Base-by-base conservation (phyloP, 164 flowering plant genomes). In the Aristolochia fimbriata region DNA sequence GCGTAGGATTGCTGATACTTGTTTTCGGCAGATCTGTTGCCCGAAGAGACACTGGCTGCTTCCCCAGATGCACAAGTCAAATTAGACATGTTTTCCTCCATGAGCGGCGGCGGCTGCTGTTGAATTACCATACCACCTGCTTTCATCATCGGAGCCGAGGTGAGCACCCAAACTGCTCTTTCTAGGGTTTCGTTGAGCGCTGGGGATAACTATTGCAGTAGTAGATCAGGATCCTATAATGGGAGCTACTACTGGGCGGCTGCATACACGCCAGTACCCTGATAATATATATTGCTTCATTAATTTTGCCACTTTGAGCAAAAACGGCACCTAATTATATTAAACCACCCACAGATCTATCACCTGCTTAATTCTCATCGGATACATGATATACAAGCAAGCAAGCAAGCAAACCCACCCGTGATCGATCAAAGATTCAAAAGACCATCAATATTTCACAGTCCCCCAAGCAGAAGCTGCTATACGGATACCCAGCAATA, bases 51-150 rank as follows among this genome's bases (percentile, higher is more conserved):
- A 72, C 85, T 81, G 15, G 83, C 86, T 73, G 78, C 55, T 3
- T 52, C 88, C 51, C 81, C 81, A 50, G 88, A 83, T 41, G 87
- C 83, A 15, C 86, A 80, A 30, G 93, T 89, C 65, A 88, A 72
- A 76, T 86, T 88, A 6, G 92, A 88, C 89, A 86, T 79, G 65
- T 81, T 88, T 47, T 84, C 86, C 47, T 86, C 85, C 52, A 63
- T 19, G 41, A 65, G 60, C 62, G 52, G 65, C 19, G 63, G 60
- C 62, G 55, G 67, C 19, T 73, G 71, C 51, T 68, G 75, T 48
- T 78, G 80, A 50, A 70, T 52, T 41, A 62, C 55, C 60, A 74
- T 62, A 22, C 74, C 76, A n/a, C n/a, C n/a, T n/a, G n/a, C n/a
- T 64, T 73, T 83, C 74, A 81, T 77, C 78, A 76, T 82, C 75